These are phyloP conservation scores for Microdochium paspali DNA, from an alignment of 2,329 filamentous ascomycete species.

Conservation along the genomic window DNA sequence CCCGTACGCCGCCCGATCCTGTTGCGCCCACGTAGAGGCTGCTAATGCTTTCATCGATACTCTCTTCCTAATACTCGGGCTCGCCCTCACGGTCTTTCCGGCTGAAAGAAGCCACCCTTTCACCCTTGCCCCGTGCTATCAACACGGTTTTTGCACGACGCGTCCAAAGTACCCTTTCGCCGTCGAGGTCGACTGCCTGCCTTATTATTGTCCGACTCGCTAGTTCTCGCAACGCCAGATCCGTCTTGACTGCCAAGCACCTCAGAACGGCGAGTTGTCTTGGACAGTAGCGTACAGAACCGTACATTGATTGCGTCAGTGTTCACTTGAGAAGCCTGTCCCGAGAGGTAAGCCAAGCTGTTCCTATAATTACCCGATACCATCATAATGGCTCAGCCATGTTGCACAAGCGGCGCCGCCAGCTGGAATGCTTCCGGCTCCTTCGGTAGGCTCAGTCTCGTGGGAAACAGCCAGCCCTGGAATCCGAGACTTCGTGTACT, in stretches of 20 bases:
- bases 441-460: background rate
- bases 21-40: background rate
- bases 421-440: background rate
- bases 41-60: background rate
- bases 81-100: background rate
- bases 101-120: background rate
- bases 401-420: background rate
- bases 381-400: background rate
- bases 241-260: background rate
- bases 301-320: background rate
- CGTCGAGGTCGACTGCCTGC: too few species aligned
- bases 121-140: background rate
- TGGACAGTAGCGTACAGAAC: background rate
- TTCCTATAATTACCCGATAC: background rate
- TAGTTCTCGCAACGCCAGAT: background rate
- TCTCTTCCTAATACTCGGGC: background rate
- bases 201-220: too few species aligned
- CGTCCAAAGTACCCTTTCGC: background rate
- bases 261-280: background rate
- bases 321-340: background rate
- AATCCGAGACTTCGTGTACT: background rate
- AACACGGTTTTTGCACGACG: background rate
- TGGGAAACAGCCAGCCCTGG: background rate
- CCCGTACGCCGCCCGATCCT: background rate
- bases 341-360: background rate